These are phyloP conservation scores for Neurospora intermedia DNA, from an alignment of 495 filamentous ascomycete species.

Conservation along the genomic window DNA sequence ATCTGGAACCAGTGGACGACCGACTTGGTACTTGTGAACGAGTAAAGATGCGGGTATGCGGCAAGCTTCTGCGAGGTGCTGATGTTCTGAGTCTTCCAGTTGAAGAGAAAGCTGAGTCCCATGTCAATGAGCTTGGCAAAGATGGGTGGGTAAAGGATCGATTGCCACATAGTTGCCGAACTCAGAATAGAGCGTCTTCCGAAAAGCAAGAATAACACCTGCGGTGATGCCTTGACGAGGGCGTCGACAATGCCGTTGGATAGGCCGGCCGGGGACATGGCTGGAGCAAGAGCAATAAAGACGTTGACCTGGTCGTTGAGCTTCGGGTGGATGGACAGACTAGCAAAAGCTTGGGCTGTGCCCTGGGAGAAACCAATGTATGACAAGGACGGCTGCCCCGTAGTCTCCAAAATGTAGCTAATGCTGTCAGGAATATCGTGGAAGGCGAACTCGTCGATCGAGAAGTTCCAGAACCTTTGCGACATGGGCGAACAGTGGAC, in stretches of 20 bases:
- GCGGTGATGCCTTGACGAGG: conserved; percentile 85
- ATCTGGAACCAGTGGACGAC: conserved; percentile 99
- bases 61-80: conserved; percentile 81
- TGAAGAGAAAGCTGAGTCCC: conserved; percentile 71
- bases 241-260: conserved; percentile 82
- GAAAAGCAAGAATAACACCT: conserved; percentile 87
- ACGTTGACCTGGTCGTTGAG: conserved; percentile 91
- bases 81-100: conserved; percentile 84
- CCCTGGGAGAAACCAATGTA: conserved; percentile 97
- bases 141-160: conserved; percentile 87
- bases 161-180: conserved; percentile 95
- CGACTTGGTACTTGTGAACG: conserved; percentile 88
- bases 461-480: conserved; percentile 88
- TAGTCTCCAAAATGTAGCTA: conserved; percentile 77
- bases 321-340: conserved; percentile 83
- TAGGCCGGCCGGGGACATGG: conserved; percentile 90
- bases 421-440: conserved; percentile 95
- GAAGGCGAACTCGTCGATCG: conserved; percentile 95
- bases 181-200: conserved; percentile 88
- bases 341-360: conserved; percentile 91
- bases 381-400: conserved; percentile 71
- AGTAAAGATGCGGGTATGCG: conserved; percentile 93
- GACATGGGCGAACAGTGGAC: conserved; percentile 60
- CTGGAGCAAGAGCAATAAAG: conserved; percentile 93
- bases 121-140: conserved; percentile 84